Percentiles rank a stretch among this genome's conserved stretches.
phyloP scores from a whole-genome alignment of 257 asterid species.

The Nicotiana noctiflora region DNA sequence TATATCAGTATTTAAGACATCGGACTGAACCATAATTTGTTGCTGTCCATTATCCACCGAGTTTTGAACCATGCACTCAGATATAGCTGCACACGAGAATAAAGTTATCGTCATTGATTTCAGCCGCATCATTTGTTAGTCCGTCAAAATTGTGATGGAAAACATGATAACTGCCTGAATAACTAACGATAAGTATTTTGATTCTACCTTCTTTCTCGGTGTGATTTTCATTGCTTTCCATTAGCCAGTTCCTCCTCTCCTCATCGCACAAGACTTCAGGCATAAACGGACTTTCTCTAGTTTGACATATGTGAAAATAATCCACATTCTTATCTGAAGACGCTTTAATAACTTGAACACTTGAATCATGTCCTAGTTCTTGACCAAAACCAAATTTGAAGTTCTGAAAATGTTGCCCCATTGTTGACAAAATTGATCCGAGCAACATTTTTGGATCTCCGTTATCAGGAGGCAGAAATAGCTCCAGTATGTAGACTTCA shows the following conservation, averaged over 20 bases:
- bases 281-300: constrained; percentile 22
- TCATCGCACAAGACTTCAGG: constrained; percentile 23
- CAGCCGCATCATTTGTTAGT: background rate
- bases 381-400: constrained; percentile 75
- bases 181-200: background rate
- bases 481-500: constrained; percentile 65
- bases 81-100: background rate
- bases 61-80: background rate
- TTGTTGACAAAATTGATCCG: constrained; percentile 57
- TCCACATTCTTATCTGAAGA: constrained; percentile 22
- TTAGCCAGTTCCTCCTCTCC: constrained; percentile 1
- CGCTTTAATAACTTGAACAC: constrained; percentile 49
- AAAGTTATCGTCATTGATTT: background rate
- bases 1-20: background rate
- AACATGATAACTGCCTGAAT: background rate
- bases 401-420: constrained; percentile 68
- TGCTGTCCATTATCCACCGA: background rate
- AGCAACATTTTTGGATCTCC: constrained; percentile 41
- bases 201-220: background rate
- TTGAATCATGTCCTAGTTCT: constrained; percentile 59
- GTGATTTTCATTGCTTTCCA: background rate
- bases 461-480: constrained; percentile 51
- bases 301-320: background rate
- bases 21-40: background rate
- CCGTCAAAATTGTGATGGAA: background rate